Percentiles rank a stretch among this genome's conserved stretches.
These are phyloP conservation scores for Haplographium delicatum DNA, from an alignment of 495 filamentous ascomycete genomes.

Conservation along the genomic window DNA sequence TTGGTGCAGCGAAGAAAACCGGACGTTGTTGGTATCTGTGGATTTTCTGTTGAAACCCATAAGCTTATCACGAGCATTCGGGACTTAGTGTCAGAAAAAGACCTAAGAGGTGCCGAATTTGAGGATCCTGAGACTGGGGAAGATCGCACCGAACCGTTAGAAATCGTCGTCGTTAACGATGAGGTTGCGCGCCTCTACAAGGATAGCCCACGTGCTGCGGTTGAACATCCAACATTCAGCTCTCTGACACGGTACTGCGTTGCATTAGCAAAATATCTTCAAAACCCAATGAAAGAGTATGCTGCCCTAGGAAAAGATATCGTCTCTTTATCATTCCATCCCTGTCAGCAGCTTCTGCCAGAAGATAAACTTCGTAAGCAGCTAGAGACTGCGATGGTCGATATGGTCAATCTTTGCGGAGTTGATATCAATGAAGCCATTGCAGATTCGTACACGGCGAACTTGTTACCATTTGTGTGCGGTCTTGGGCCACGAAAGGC, in stretches of 20 bases:
- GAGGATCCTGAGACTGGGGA: constrained; percentile 56
- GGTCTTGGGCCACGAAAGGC: constrained; percentile 93
- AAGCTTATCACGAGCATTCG: constrained; percentile 74
- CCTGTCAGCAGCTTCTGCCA: constrained; percentile 80
- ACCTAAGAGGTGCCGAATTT: constrained; percentile 68
- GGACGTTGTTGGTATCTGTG: constrained; percentile 84
- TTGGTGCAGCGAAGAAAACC: constrained; percentile 70
- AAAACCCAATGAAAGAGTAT: constrained; percentile 93
- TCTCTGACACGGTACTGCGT: constrained; percentile 83
- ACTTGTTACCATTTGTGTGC: constrained; percentile 84
- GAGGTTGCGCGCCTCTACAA: constrained; percentile 94
- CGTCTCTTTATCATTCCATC: constrained; percentile 78
- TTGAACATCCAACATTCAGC: constrained; percentile 73
- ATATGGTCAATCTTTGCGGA: constrained; percentile 95
- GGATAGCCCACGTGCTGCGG: constrained; percentile 72
- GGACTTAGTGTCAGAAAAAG: constrained; percentile 65
- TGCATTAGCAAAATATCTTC: constrained; percentile 81
- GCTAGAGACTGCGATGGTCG: constrained; percentile 90
- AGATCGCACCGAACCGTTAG: constrained; percentile 67
- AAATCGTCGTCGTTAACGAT: constrained; percentile 89
- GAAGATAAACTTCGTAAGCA: constrained; percentile 79
- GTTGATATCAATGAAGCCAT: constrained; percentile 93
- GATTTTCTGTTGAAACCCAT: constrained; percentile 85
- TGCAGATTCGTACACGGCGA: constrained; percentile 68
- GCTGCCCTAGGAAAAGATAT: constrained; percentile 86